Evolutionary conservation across 148 eudicot genomes (phyloP).

Genomic region (Rhododendron griersonianum): DNA sequence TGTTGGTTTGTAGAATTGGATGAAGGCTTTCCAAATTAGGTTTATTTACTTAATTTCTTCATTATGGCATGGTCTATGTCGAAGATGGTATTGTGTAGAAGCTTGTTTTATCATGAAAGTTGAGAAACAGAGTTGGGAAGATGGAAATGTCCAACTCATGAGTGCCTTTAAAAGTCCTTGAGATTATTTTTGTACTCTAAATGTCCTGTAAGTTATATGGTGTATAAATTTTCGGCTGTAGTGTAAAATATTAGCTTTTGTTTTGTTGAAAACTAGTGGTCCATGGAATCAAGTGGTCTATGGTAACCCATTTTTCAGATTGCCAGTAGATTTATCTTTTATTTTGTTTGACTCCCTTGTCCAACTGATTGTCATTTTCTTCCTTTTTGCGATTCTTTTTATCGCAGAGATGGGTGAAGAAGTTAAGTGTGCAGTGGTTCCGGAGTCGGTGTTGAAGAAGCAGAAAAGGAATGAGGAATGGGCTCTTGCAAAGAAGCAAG

Average conservation of each 20-base stretch:
- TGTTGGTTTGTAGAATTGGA: background rate
- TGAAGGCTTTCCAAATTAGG: background rate
- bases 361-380: background rate
- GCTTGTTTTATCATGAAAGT: background rate
- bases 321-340: background rate
- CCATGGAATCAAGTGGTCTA: background rate
- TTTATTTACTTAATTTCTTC: background rate
- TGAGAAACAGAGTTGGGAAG: background rate
- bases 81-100: background rate
- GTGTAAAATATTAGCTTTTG: background rate
- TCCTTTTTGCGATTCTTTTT: background rate
- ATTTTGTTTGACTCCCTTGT: background rate
- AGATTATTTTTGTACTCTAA: background rate
- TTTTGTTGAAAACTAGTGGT: background rate
- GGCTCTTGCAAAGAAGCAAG: conserved; percentile 47
- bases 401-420: conserved; percentile 35
- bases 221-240: background rate
- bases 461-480: conserved; percentile 62
- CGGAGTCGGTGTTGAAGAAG: conserved; percentile 59
- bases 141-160: background rate
- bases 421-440: conserved; percentile 30
- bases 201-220: background rate
- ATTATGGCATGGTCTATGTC: background rate
- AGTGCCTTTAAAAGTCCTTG: background rate
- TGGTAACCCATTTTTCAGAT: background rate